Conservation (phyloP, 139 green algal genomes). For the Raphidocelis subcapitata region DNA sequence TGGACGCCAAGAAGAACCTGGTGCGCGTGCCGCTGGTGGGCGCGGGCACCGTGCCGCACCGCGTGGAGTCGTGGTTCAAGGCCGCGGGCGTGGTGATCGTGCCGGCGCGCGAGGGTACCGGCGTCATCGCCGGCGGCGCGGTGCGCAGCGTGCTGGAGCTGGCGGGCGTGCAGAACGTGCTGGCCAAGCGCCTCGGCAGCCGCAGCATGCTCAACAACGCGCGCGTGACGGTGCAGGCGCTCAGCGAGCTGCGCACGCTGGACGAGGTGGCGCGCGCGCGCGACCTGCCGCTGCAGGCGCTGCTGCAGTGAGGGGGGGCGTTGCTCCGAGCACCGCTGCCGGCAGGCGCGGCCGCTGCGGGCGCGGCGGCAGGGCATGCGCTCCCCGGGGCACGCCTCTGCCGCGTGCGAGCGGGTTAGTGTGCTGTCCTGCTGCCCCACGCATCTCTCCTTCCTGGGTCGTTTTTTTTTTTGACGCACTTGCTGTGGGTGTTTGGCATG, state of each 20-base stretch:
- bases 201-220: constrained; percentile 93
- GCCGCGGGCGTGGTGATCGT: constrained; percentile 84
- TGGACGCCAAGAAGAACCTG: constrained; percentile 64
- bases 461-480: too few species aligned
- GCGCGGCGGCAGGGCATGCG: too few species aligned
- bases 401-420: too few species aligned
- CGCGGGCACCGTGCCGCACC: constrained; percentile 85
- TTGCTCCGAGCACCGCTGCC: too few species aligned
- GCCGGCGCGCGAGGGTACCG: constrained; percentile 89
- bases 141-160: constrained; percentile 92
- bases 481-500: too few species aligned
- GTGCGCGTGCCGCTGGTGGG: constrained; percentile 53
- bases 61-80: constrained; percentile 75
- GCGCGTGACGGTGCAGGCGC: constrained; percentile 71
- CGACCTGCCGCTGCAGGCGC: constrained; percentile 65
- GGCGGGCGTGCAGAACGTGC: constrained; percentile 84
- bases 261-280: constrained; percentile 65
- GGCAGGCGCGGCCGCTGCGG: too few species aligned
- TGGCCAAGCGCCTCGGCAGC: constrained; percentile 93
- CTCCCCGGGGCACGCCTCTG: too few species aligned
- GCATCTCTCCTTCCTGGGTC: too few species aligned
- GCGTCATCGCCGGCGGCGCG: constrained; percentile 80
- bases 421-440: too few species aligned
- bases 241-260: constrained; percentile 71
- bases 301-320: constrained; percentile 63